Conservation (phyloP, 179 eudicot genomes). For the Patellifolia procumbens region DNA sequence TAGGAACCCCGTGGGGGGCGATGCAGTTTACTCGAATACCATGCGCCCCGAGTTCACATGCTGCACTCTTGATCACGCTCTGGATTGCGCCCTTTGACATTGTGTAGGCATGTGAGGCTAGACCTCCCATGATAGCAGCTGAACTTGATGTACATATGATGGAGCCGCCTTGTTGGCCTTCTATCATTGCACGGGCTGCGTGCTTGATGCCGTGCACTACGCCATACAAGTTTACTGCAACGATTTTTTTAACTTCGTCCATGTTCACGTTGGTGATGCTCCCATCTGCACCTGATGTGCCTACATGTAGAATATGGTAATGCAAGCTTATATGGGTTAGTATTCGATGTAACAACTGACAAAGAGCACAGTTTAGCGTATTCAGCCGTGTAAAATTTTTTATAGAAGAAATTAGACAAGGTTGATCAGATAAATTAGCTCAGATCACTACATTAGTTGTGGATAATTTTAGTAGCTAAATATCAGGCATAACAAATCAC, state of each 20-base stretch:
- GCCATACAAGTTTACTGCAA: slow-evolving; percentile 58
- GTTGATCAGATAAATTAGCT: too few relatives aligned
- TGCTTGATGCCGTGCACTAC: slow-evolving; percentile 76
- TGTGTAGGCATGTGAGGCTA: slow-evolving; percentile 75
- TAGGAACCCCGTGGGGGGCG: slow-evolving; percentile 79
- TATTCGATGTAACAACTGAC: background rate
- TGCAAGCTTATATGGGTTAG: background rate
- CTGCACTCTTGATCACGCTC: slow-evolving; percentile 61
- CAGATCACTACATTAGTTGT: too few relatives aligned
- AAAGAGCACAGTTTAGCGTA: too few relatives aligned
- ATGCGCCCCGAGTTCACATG: slow-evolving; percentile 71
- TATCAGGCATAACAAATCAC: too few relatives aligned
- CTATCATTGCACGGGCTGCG: slow-evolving; percentile 72
- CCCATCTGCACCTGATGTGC: slow-evolving; percentile 48
- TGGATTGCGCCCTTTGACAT: slow-evolving; percentile 69
- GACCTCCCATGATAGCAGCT: slow-evolving; percentile 76
- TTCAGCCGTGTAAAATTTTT: too few relatives aligned
- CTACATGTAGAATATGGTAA: slow-evolving; percentile 5
- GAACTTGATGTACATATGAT: slow-evolving; percentile 81
- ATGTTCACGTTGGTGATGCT: slow-evolving; percentile 64
- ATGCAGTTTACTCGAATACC: slow-evolving; percentile 86
- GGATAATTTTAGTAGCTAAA: too few relatives aligned
- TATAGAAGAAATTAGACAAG: too few relatives aligned
- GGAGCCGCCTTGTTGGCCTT: slow-evolving; percentile 43
- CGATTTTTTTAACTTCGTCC: slow-evolving; percentile 42